Base-by-base conservation (phyloP, 2,329 filamentous ascomycete genomes). In the Trichoderma harzianum region DNA sequence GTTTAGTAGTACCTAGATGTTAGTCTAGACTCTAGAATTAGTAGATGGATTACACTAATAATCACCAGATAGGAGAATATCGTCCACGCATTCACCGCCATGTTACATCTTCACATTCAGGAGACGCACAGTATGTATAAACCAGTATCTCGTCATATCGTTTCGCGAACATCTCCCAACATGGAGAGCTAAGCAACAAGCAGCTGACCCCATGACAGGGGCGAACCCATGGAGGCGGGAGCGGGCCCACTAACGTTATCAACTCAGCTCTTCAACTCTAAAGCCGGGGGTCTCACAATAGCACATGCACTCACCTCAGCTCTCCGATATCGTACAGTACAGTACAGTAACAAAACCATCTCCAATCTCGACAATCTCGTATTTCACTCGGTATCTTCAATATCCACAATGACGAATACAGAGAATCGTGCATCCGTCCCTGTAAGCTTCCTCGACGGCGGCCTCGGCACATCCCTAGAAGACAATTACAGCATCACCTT, bases 381-480 rank as follows among this genome's bases (percentile, higher is more conserved):
- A n/a, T n/a, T n/a, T n/a, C n/a, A n/a, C n/a, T n/a, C n/a, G n/a
- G n/a, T n/a, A 51, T 51, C n/a, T 21, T 11, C 43, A 24, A 6
- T 7, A 34, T 11, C 63, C 63, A 24, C 43, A 36, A 65, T 65
- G 57, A 30, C 26, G 10, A 32, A 43, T 43, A 4, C 39, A 43
- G 39, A 60, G 5, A 18, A 28, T 34, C 57, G 60, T 16, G 30
- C 53, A 11, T 66, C 70, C 53, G 14, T 55, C 14, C 51, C 55
- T 53, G 77, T 87, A 72, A 79, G 84, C 73, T 80, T 92, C 63
- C 85, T 92, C 51, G 90, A 92, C 77, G 90, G 91, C 68, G 90
- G 90, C 8, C 85, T 92, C 26, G 90, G 91, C 39, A 92, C 91
- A 3, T 88, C 89, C 0, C 87, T 92, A 3, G 86, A 90, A 76